Base-by-base conservation (phyloP, 768 basidiomycete species). In the Boletus fagicola region DNA sequence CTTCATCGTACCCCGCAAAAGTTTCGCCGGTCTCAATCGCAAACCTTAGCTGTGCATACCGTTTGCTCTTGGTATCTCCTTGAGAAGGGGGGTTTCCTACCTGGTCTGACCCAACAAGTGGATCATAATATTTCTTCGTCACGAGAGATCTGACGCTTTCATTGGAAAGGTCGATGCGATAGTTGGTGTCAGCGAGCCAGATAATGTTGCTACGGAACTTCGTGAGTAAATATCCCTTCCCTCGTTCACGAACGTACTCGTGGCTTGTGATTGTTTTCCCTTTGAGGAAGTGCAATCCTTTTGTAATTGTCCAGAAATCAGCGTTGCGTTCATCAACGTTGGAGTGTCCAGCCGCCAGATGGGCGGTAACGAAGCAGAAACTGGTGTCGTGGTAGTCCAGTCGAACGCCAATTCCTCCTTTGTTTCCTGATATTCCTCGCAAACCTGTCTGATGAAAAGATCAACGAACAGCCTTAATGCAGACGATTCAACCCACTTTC, bases 151-250 rank as follows among this genome's bases (percentile, higher is more conserved):
- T 79, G 22, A 89, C 96, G 12, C 80, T 84, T 16, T 87, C 85
- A 70, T 97, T 94, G 46, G 94, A 83, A 51, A 97, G 77, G 58
- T 92, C 84, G 56, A 98, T 87, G 22, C 97, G 89, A 69, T 98
- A 99, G 68, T 99, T 99, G 49, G 90, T 90, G 72, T 99, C 97
- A 11, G 90, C 95, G 10, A 94, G 78, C 94, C 95, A 98, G 44
- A 98, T 80, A 35, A 98, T 80, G 69, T 94, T 90, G 54, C 96
- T 98, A 64, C 13, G 20, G n/a, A 24, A 47, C 1, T n/a, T 51
- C 7, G 53, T 64, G 5, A 61, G 35, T 30, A 53, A 51, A 54
- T 24, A 33, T n/a, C 11, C 33, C 60, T 51, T 33, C 46, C 18
- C 39, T 43, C 36, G 18, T 52, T 49, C 38, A 35, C 22, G 26